Conservation (phyloP, 169 alveolate species). For the Cyclospora cayetanensis region DNA sequence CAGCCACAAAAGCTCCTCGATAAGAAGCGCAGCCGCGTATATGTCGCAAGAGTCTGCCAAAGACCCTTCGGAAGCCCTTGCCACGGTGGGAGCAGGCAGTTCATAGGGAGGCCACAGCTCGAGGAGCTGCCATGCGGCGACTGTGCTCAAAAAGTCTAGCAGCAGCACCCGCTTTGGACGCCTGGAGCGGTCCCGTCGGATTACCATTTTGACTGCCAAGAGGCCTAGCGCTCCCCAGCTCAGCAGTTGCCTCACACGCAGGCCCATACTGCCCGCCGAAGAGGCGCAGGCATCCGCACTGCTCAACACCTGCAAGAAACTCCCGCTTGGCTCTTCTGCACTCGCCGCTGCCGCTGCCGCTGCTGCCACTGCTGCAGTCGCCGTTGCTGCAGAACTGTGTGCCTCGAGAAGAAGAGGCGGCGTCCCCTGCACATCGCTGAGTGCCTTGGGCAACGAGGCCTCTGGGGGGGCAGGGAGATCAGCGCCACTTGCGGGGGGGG, state of each 20-base stretch:
- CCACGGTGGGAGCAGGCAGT: neutral
- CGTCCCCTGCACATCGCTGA: too few relatives aligned
- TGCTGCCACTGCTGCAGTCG: neutral
- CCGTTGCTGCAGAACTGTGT: neutral
- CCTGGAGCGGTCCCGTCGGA: neutral
- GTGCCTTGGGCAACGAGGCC: too few relatives aligned
- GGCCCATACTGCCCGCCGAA: neutral
- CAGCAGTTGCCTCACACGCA: neutral
- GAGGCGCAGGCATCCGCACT: constrained; percentile 19
- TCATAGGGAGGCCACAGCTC: neutral
- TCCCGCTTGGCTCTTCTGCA: neutral
- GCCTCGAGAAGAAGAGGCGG: too few relatives aligned
- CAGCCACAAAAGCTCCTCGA: neutral
- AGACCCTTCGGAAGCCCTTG: neutral
- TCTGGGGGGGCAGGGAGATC: too few relatives aligned
- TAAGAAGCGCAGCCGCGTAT: neutral
- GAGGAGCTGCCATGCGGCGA: neutral
- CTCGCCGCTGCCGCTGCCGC: neutral
- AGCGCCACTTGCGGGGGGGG: too few relatives aligned
- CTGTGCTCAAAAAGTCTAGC: neutral
- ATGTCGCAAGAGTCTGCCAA: neutral
- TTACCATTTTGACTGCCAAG: neutral
- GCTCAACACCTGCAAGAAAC: neutral
- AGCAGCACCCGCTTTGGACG: neutral
- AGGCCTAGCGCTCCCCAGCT: neutral